These are phyloP conservation scores for Stygiomarasmius scandens DNA, from an alignment of 1,284 basidiomycete species.

Conservation along the genomic window DNA sequence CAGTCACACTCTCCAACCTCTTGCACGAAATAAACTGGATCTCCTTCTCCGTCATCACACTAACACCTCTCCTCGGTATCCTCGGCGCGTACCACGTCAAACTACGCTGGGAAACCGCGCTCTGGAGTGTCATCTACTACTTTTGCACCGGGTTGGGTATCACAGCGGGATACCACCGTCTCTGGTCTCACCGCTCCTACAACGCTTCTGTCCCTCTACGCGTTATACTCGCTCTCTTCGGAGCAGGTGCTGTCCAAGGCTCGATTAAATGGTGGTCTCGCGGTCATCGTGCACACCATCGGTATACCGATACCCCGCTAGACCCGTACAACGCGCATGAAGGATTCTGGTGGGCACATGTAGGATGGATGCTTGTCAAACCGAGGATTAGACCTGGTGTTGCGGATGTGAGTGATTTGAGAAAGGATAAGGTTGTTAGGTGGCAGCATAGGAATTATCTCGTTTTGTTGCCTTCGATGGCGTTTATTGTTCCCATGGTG, in stretches of 20 bases:
- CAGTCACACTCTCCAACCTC: conserved; percentile 72
- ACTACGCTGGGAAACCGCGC: conserved; percentile 69
- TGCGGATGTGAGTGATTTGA: conserved; percentile 83
- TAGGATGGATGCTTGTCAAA: conserved; percentile 94
- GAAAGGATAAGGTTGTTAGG: conserved; percentile 54
- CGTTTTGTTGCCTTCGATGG: conserved; percentile 70
- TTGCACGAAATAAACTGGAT: too few relatives aligned
- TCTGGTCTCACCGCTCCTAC: conserved; percentile 92
- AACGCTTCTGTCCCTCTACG: conserved; percentile 85
- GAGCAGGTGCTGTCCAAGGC: conserved; percentile 87
- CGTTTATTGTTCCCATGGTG: conserved; percentile 72
- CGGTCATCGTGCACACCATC: conserved; percentile 91
- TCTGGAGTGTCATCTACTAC: conserved; percentile 81
- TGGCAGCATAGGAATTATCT: conserved; percentile 90
- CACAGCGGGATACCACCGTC: conserved; percentile 85
- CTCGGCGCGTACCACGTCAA: too few relatives aligned
- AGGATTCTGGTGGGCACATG: conserved; percentile 79
- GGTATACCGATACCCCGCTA: conserved; percentile 94
- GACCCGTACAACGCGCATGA: conserved; percentile 93
- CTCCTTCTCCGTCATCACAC: too few relatives aligned
- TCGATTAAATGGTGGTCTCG: conserved; percentile 98
- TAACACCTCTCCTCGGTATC: too few relatives aligned
- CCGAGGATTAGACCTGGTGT: conserved; percentile 86
- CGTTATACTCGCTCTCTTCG: conserved; percentile 76
- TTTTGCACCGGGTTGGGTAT: conserved; percentile 84